A percentile compares a stretch with the other conserved stretches of the same genome.
Evolutionary conservation across 257 asterid species (phyloP).

Genomic region (Haberlea rhodopensis): DNA sequence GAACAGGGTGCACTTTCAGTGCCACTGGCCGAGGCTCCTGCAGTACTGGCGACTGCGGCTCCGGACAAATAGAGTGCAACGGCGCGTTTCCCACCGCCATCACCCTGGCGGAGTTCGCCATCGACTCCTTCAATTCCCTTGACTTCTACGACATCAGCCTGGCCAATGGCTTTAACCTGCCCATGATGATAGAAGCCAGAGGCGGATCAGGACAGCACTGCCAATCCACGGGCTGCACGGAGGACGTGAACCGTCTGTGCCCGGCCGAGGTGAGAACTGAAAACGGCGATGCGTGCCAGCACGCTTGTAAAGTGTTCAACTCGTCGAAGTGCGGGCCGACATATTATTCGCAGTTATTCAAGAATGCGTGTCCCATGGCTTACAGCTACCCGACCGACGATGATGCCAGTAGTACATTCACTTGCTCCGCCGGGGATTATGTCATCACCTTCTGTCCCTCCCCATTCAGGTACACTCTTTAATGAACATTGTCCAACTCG

Average conservation of each 20-base stretch:
- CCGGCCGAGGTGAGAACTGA: neutral
- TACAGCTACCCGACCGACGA: neutral
- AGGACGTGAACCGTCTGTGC: neutral
- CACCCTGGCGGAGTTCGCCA: neutral
- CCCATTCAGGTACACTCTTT: neutral
- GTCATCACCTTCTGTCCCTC: neutral
- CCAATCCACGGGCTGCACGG: neutral
- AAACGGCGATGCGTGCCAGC: neutral
- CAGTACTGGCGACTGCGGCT: neutral
- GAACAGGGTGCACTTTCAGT: conserved; percentile 66
- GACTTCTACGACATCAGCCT: neutral
- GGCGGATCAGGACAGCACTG: neutral
- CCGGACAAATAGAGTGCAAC: neutral
- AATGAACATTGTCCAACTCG: too few species aligned
- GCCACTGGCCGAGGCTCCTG: conserved; percentile 43
- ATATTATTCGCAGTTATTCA: neutral
- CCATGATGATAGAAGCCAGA: neutral
- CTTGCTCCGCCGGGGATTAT: neutral
- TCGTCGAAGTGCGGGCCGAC: neutral
- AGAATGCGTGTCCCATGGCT: neutral
- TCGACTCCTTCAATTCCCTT: neutral
- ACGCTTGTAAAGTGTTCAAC: too few species aligned
- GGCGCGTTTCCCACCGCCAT: neutral
- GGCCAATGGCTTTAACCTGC: neutral
- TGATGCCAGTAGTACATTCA: neutral